A percentile compares a stretch with the other conserved stretches of the same genome.
Conservation (phyloP, 805 yeast genomes). For the Yamadazyma tumulicola region DNA sequence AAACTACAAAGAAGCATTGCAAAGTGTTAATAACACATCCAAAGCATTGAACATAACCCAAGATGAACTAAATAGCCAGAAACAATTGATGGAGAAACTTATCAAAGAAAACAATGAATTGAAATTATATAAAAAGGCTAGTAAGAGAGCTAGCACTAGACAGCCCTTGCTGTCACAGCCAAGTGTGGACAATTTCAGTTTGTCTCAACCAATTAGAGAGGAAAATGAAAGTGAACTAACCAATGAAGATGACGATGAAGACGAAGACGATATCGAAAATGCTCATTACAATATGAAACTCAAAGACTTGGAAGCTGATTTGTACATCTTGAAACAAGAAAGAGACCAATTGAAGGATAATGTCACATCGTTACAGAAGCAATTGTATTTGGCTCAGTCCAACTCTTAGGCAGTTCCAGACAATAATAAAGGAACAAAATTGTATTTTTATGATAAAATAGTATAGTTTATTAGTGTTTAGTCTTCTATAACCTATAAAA, state of each 20-base stretch:
- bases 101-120: slow-evolving; percentile 68
- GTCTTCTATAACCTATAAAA: background rate
- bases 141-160: slow-evolving; percentile 31
- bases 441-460: slow-evolving; percentile 3
- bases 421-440: background rate
- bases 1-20: slow-evolving; percentile 68
- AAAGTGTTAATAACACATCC: slow-evolving; percentile 69
- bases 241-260: slow-evolving; percentile 14
- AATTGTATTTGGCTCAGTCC: slow-evolving; percentile 31
- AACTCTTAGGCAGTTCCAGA: background rate
- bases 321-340: slow-evolving; percentile 77
- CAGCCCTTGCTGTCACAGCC: slow-evolving; percentile 21
- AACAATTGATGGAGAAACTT: slow-evolving; percentile 51
- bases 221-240: slow-evolving; percentile 20
- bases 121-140: slow-evolving; percentile 47
- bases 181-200: slow-evolving; percentile 18
- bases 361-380: slow-evolving; percentile 56
- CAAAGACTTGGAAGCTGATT: slow-evolving; percentile 80
- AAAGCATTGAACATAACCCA: slow-evolving; percentile 73
- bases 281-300: slow-evolving; percentile 73
- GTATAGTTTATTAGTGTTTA: background rate
- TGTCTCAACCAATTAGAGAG: slow-evolving; percentile 15
- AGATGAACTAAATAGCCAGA: slow-evolving; percentile 62
- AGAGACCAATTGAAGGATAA: slow-evolving; percentile 72
- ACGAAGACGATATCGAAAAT: slow-evolving; percentile 27